Evolutionary conservation across 176 grass and related monocot genomes (phyloP), one percentile per base, ranked within the genome.

Genomic region (Bolboschoenus planiculmis): DNA sequence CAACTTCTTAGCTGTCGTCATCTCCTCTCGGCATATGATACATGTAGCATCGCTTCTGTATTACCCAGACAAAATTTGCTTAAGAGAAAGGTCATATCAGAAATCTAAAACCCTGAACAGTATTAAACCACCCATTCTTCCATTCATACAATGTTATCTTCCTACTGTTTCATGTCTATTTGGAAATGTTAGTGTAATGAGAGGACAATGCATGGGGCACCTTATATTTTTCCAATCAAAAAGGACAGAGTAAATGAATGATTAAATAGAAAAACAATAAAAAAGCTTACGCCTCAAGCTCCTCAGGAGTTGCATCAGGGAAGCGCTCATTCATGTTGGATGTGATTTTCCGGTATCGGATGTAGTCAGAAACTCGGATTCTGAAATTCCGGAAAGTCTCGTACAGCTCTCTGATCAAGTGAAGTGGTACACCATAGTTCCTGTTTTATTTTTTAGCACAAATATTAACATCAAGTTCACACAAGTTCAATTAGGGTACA

Each of bases 281-380:
- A 61, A 88, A 81, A 31, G 72, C 85, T 89, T 89, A 98, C 96
- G 54, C 86, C 87, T 88, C 87, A 30, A 98, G 89, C 59, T 98
- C 96, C 80, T 98, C 91, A 59, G 56, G 37, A 63, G 92, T 93
- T 74, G 96, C 92, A 43, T 98, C 92, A 84, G 90, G 90, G 78
- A 98, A 98, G 21, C 92, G 87, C 65, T 98, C 96, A 71, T 98
- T 95, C 96, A 98, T 98, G 78, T 98, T 98, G 39, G 96, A 98
- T 80, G 96, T 95, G 34, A 98, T 88, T 84, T 95, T 98, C 76
- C 92, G 91, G 55, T 98, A 98, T 56, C 96, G 92, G 23, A 95
- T 29, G 89, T 93, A 98, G 78, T 98, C 92, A 74, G 92, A 61
- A 56, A 98, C 72, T 16, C 96, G 92, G 48, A 93, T 82, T 86